Conservation (phyloP, 2,329 filamentous ascomycete species). For the Microsporum audouinii region DNA sequence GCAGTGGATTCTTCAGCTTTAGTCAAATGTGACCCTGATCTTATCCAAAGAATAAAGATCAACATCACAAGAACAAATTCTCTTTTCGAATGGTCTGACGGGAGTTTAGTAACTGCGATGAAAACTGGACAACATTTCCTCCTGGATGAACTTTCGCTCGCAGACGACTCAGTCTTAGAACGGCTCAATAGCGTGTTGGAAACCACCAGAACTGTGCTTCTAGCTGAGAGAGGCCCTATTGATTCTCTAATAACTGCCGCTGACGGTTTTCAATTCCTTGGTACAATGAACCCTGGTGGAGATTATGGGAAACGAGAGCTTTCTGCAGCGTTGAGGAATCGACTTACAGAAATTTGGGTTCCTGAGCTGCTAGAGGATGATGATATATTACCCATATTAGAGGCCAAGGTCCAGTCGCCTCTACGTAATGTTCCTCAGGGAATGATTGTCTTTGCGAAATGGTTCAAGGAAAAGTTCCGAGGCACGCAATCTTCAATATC, state of each 20-base stretch:
- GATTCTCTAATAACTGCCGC: constrained; percentile 67
- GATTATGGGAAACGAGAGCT: constrained; percentile 98
- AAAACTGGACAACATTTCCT: constrained; percentile 80
- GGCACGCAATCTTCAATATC: constrained; percentile 69
- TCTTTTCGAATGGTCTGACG: constrained; percentile 93
- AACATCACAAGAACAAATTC: constrained; percentile 59
- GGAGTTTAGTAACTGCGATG: constrained; percentile 89
- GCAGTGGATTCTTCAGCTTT: constrained; percentile 37
- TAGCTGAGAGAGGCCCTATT: constrained; percentile 85
- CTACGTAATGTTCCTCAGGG: constrained; percentile 49
- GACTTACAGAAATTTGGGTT: constrained; percentile 98
- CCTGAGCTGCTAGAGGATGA: constrained; percentile 72
- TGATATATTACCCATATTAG: constrained; percentile 79
- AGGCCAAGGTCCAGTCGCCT: constrained; percentile 54
- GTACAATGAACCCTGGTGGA: constrained; percentile 97
- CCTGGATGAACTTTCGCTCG: constrained; percentile 93
- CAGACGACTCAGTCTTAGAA: constrained; percentile 93
- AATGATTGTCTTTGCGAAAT: constrained; percentile 79
- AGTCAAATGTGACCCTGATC: constrained; percentile 38
- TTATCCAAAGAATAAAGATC: constrained; percentile 35
- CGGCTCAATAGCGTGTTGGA: constrained; percentile 94
- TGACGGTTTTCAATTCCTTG: constrained; percentile 84
- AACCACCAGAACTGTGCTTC: constrained; percentile 67
- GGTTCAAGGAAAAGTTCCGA: constrained; percentile 76
- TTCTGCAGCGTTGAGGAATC: constrained; percentile 85